A percentile compares a stretch with the other conserved stretches of the same genome.
Evolutionary conservation across 2,329 filamentous ascomycete species (phyloP).

Genomic region (Amylocarpus encephaloides): DNA sequence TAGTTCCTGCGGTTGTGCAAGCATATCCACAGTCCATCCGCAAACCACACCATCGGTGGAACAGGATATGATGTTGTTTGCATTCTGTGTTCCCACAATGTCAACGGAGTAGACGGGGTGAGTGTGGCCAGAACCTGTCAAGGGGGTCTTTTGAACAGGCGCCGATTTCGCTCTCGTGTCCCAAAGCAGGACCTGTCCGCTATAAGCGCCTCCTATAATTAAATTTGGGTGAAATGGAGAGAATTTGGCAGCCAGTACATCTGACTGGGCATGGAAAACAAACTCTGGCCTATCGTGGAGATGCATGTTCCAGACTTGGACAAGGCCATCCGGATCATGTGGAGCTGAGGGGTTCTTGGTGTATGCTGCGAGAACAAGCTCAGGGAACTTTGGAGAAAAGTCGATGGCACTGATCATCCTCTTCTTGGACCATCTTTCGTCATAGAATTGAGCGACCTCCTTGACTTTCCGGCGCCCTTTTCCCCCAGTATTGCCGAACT

Average conservation of each 20-base stretch:
- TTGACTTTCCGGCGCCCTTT: slow-evolving; percentile 71
- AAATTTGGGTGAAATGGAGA: slow-evolving; percentile 98
- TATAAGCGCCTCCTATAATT: slow-evolving; percentile 93
- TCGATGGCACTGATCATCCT: slow-evolving; percentile 93
- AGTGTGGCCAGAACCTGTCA: slow-evolving; percentile 91
- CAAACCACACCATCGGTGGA: slow-evolving; percentile 96
- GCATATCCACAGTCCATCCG: slow-evolving; percentile 96
- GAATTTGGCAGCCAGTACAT: slow-evolving; percentile 92
- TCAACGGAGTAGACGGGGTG: slow-evolving; percentile 94
- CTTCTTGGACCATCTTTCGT: slow-evolving; percentile 94
- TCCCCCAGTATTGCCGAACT: slow-evolving; percentile 61
- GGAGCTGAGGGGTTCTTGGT: slow-evolving; percentile 96
- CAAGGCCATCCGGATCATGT: slow-evolving; percentile 85
- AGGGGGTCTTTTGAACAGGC: slow-evolving; percentile 90
- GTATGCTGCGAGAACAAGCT: slow-evolving; percentile 88
- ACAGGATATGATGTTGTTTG: slow-evolving; percentile 96
- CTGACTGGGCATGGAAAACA: slow-evolving; percentile 91
- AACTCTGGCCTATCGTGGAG: slow-evolving; percentile 93
- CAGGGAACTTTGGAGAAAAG: slow-evolving; percentile 92
- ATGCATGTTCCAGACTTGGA: slow-evolving; percentile 96
- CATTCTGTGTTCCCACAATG: slow-evolving; percentile 96
- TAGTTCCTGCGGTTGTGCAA: slow-evolving; percentile 91
- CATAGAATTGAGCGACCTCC: slow-evolving; percentile 88
- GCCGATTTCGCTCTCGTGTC: slow-evolving; percentile 85
- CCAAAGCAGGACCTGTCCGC: slow-evolving; percentile 93